phyloP scores from a whole-genome alignment of 768 basidiomycete species.

The Tubosaeta sp. region DNA sequence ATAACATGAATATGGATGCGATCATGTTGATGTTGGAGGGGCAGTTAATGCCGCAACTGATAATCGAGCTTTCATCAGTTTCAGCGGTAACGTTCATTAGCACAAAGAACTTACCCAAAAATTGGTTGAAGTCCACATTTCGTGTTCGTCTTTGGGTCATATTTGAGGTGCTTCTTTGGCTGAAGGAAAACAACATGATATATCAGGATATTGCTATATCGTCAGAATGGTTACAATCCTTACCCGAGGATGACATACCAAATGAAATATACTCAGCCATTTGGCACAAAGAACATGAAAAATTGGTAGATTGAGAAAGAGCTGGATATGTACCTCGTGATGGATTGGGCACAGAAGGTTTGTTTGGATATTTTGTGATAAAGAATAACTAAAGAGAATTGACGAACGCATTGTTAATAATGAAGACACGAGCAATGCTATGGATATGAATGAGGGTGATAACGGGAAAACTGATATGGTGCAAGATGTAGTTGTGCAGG shows the following conservation, averaged over 20 bases:
- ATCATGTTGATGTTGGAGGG: conserved; percentile 21
- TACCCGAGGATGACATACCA: conserved; percentile 34
- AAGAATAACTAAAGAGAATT: neutral
- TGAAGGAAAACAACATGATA: conserved; percentile 28
- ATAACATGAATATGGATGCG: conserved; percentile 16
- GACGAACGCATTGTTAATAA: no score
- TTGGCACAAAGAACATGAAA: conserved; percentile 16
- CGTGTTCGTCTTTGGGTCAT: conserved; percentile 19
- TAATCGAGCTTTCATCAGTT: conserved; percentile 20
- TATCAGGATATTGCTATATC: conserved; percentile 25
- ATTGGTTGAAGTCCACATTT: conserved; percentile 19
- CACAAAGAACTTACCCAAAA: conserved; percentile 12
- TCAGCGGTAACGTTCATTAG: conserved; percentile 33
- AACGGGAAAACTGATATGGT: no score
- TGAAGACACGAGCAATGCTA: no score
- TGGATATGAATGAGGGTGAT: no score
- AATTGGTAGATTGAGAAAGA: conserved; percentile 21
- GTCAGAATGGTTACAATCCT: conserved; percentile 7
- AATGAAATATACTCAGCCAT: conserved; percentile 19
- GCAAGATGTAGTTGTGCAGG: no score
- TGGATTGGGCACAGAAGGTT: conserved; percentile 10
- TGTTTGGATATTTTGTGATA: neutral
- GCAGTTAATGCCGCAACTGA: conserved; percentile 22
- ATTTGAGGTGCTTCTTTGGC: conserved; percentile 29
- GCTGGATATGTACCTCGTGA: conserved; percentile 26